Base-by-base conservation (phyloP, 2,329 filamentous ascomycete genomes). In the Rhynchosporium agropyri region DNA sequence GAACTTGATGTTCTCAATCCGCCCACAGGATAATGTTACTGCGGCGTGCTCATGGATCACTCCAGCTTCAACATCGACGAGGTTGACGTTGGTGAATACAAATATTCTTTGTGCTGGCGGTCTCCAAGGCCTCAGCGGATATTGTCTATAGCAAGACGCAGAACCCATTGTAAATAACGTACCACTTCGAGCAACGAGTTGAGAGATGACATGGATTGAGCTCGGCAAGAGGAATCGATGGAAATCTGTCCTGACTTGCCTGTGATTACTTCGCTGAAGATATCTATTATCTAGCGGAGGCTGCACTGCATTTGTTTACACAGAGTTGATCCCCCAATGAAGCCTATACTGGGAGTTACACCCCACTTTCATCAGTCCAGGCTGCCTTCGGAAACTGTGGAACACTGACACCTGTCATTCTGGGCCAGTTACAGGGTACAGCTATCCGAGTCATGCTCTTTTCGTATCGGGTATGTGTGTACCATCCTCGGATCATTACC, bases 1-100 rank as follows among this genome's bases (percentile, higher is more conserved):
- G 4, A 43, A 12, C 4, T 29, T 29, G 33, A 62, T 33, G 7
- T 53, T 50, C 36, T 57, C 20, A 20, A 62, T 58, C 31, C 50
- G 31, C 9, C 60, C 79, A 13, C 69, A 64, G 1, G 72, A 66
- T 13, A 80, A 71, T 45, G 69, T 75, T 12, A 81, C 75, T 1
- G 60, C 40, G 9, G 33, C 10, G 15, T 58, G 58, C 3, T 43
- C 31, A 12, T 57, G 36, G 20, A 62, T 12, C 2, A 20, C 36
- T 2, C 60, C 60, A 12, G 4, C 65, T 12, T 72, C 71, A 0
- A 77, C 65, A 62, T 83, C 78, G 38, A 83, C 72, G 31, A 83
- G 66, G 57, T 76, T 79, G 55, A 78, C 78, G 62, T 81, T 80
- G 15, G 71, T 67, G 43, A 83, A 76, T 15, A 58, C 28, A 29